These are phyloP conservation scores for Penicillium chermesinum DNA, from an alignment of 495 filamentous ascomycete species.

Conservation along the genomic window DNA sequence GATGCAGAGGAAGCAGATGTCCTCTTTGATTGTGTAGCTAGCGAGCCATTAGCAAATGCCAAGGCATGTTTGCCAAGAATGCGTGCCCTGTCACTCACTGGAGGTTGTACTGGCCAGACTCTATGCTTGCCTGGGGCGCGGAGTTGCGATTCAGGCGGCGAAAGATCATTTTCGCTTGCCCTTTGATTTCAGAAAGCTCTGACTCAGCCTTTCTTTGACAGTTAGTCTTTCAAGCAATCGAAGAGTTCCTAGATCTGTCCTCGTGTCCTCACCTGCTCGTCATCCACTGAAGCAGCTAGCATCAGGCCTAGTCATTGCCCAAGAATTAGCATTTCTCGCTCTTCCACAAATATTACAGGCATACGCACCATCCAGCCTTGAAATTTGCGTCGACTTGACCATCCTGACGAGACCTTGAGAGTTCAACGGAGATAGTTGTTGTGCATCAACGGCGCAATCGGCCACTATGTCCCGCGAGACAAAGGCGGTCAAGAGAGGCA, in stretches of 20 bases:
- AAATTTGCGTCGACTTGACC: conserved; percentile 95
- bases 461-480: conserved; percentile 30
- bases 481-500: conserved; percentile 37
- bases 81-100: conserved; percentile 54
- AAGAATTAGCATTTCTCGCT: conserved; percentile 22
- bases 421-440: conserved; percentile 12
- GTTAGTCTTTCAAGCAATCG: neutral
- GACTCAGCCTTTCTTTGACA: conserved; percentile 52
- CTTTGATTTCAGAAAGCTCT: conserved; percentile 81
- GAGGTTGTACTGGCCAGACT: conserved; percentile 75
- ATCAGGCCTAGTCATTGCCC: conserved; percentile 63
- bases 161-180: conserved; percentile 84
- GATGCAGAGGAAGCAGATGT: conserved; percentile 87
- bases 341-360: neutral
- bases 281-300: conserved; percentile 91
- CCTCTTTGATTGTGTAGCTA: conserved; percentile 79
- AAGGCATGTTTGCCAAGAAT: neutral
- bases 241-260: neutral
- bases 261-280: conserved; percentile 57
- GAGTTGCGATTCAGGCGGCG: conserved; percentile 80
- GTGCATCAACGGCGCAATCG: conserved; percentile 5
- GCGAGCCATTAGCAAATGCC: neutral
- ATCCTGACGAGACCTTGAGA: conserved; percentile 45
- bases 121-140: conserved; percentile 88
- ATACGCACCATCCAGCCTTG: conserved; percentile 77